phyloP scores from a whole-genome alignment of 208 protist genomes.

The Leishmania martiniquensis region DNA sequence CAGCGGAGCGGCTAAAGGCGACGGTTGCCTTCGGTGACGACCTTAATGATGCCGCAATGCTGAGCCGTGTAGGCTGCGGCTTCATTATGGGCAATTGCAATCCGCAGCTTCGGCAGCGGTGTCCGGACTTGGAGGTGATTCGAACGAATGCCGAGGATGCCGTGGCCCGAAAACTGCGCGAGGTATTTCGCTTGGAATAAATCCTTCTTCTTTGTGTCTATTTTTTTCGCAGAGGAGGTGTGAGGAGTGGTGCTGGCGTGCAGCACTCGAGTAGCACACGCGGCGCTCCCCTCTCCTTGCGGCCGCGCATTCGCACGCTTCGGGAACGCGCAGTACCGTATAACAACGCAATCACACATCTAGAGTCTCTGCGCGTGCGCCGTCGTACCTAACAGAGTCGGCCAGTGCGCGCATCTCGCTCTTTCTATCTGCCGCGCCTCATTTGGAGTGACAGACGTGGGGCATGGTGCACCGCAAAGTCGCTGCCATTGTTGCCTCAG shows the following conservation, averaged over 20 bases:
- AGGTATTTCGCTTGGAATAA: slow-evolving; percentile 50
- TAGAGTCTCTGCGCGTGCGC: too few relatives aligned
- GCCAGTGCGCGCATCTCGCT: too few relatives aligned
- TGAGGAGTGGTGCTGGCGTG: too few relatives aligned
- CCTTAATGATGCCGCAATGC: slow-evolving; percentile 73
- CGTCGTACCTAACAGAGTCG: too few relatives aligned
- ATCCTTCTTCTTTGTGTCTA: too few relatives aligned
- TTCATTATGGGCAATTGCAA: slow-evolving; percentile 76
- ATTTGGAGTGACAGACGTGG: too few relatives aligned
- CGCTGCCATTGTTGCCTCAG: not conserved
- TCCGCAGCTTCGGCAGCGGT: slow-evolving; percentile 40
- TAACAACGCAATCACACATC: too few relatives aligned
- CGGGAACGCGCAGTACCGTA: too few relatives aligned
- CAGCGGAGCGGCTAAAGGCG: slow-evolving; percentile 34
- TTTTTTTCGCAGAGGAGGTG: not conserved
- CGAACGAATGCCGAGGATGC: slow-evolving; percentile 57
- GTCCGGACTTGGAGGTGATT: slow-evolving; percentile 68
- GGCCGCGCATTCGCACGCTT: too few relatives aligned
- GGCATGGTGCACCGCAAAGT: not conserved
- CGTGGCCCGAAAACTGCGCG: slow-evolving; percentile 56
- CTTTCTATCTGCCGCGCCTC: too few relatives aligned
- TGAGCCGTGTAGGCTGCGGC: slow-evolving; percentile 47
- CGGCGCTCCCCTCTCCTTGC: not conserved
- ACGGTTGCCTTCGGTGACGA: slow-evolving; percentile 71
- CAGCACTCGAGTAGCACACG: not conserved